Conservation (phyloP, 2,329 filamentous ascomycete species). For the Phyllosticta capitalensis region DNA sequence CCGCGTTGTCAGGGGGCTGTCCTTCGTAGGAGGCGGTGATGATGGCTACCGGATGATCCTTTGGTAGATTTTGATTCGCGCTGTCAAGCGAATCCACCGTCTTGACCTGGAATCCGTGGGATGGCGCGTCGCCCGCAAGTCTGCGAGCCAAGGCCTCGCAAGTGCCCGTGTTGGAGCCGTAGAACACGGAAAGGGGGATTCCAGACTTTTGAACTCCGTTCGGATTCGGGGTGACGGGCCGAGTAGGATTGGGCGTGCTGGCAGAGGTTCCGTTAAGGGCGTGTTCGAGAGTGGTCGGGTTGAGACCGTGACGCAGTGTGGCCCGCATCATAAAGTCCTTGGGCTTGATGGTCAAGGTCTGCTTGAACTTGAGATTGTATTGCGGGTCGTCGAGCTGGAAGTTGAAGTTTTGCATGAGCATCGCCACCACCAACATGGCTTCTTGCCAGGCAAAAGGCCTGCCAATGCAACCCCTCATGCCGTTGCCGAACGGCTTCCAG, state of each 20-base stretch:
- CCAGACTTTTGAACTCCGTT: neutral
- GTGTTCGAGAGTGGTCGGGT: constrained; percentile 24
- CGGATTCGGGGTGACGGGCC: constrained; percentile 5
- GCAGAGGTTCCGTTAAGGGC: constrained; percentile 16
- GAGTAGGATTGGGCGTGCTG: constrained; percentile 2
- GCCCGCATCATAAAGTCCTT: constrained; percentile 31
- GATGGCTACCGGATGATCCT: constrained; percentile 29
- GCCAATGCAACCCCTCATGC: constrained; percentile 44
- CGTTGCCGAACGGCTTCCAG: constrained; percentile 48
- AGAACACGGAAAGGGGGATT: constrained; percentile 24
- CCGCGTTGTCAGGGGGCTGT: constrained; percentile 34
- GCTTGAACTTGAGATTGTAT: constrained; percentile 35
- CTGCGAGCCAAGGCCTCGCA: constrained; percentile 33
- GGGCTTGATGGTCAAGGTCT: constrained; percentile 38
- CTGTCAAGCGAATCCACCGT: constrained; percentile 27
- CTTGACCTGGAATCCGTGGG: constrained; percentile 28
- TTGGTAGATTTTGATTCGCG: constrained; percentile 24
- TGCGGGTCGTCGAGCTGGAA: constrained; percentile 34
- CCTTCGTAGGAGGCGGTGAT: constrained; percentile 35
- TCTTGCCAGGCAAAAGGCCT: constrained; percentile 48
- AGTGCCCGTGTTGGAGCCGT: constrained; percentile 34
- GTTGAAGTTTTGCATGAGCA: constrained; percentile 38
- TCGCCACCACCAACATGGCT: constrained; percentile 34
- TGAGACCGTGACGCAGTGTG: constrained; percentile 22
- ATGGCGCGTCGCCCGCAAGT: constrained; percentile 26